Base-by-base conservation (phyloP, 1,139 yeast species). In the Kurtzmaniella quercitrusa region DNA sequence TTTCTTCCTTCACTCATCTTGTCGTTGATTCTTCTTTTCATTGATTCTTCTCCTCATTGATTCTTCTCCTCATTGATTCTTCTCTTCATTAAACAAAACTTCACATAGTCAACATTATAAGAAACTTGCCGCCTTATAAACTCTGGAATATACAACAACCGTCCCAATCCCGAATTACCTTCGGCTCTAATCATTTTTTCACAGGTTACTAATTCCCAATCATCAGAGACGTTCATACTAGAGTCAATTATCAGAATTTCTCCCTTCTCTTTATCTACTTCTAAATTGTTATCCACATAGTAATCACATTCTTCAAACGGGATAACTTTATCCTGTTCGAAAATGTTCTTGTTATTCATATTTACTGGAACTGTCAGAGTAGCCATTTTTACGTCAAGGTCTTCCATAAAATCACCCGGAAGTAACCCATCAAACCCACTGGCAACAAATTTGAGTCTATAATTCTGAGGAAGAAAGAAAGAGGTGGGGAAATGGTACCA, bases 401-500 rank as follows among this genome's bases (percentile, higher is more conserved):
- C 2, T 52, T 85, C 94, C 10, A 60, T 55, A 57, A 91, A 93
- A 57, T 87, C 94, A 1, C 95, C 95, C 0, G 98, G 98, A 39
- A 91, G 68, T 46, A 91, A 67, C 0, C 98, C 98, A 57, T 82
- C 79, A 62, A 91, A 91, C 1, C 94, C 95, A 46, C 90, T 82
- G 46, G 72, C 69, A 8, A 87, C 80, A 60, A 88, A 91, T 52
- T 70, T 69, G 23, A 89, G 64, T 48, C 96, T 68, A 47, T 76
- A 66, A 31, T 75, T 71, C 17, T 69, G 66, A 2, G 86, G 84
- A 19, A 91, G 66, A 57, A 90, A 87, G 59, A 90, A 85, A 0
- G 97, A 90, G 1, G 86, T 82, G 11, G 98, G 97, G 64, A 70
- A 91, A 57, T 93, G 87, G 57, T 89, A 89, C 97, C 98, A 91